These are phyloP conservation scores for Tetrapyrgos nigripes DNA, from an alignment of 1,284 basidiomycete species.

Conservation along the genomic window DNA sequence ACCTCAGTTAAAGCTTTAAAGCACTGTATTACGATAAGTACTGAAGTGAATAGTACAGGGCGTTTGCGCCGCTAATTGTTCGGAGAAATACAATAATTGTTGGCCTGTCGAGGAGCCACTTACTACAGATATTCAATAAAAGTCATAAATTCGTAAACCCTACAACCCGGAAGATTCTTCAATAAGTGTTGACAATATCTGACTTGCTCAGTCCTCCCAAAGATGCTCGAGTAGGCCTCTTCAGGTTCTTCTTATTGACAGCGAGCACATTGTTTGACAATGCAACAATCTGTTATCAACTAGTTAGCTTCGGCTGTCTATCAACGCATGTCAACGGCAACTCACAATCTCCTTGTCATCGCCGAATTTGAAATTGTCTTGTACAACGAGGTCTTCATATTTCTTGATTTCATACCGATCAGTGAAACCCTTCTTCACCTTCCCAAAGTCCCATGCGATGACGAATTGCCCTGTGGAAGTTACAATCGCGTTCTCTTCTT, in stretches of 20 bases:
- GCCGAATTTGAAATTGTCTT: constrained; percentile 96
- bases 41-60: background rate
- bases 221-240: constrained; percentile 85
- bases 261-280: constrained; percentile 94
- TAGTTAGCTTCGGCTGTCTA: constrained; percentile 1
- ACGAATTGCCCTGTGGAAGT: constrained; percentile 97
- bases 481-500: constrained; percentile 94
- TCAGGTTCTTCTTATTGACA: constrained; percentile 92
- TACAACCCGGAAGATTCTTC: constrained; percentile 19
- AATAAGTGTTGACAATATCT: constrained; percentile 77
- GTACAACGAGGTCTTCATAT: constrained; percentile 94
- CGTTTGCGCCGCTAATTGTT: background rate
- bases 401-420: constrained; percentile 97
- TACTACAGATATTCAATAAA: background rate
- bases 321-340: constrained; percentile 19
- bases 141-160: constrained; percentile 9
- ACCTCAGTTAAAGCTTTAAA: background rate
- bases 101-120: background rate
- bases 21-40: no score
- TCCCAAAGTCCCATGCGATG: constrained; percentile 95
- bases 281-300: constrained; percentile 79
- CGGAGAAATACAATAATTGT: background rate
- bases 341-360: constrained; percentile 93
- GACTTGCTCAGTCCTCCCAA: constrained; percentile 64
- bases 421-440: constrained; percentile 90